Percentiles rank a stretch among this genome's conserved stretches.
phyloP scores from a whole-genome alignment of 805 yeast genomes.

The Candida sakaeoensis region DNA sequence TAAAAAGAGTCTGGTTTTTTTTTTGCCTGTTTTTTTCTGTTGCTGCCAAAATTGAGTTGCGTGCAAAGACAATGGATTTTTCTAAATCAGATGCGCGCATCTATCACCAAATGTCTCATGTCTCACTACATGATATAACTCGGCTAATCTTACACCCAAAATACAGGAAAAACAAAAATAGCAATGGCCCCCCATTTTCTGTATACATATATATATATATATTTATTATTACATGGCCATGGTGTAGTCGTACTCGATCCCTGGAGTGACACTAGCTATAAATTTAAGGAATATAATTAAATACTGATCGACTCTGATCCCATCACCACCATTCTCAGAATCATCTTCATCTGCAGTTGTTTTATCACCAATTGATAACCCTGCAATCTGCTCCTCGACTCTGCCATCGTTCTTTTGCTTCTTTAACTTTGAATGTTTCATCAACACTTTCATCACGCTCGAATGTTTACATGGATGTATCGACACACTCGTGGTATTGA shows the following conservation, averaged over 20 bases:
- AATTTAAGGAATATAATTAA: conserved; percentile 85
- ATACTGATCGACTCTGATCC: conserved; percentile 85
- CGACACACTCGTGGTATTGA: conserved; percentile 73
- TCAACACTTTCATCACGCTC: conserved; percentile 84
- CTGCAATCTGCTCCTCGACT: conserved; percentile 13
- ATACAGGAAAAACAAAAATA: background rate
- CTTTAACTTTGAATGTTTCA: conserved; percentile 64
- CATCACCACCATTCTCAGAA: conserved; percentile 26
- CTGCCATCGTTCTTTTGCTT: conserved; percentile 14
- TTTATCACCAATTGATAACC: conserved; percentile 8
- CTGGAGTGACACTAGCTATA: conserved; percentile 95
- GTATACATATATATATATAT: no score
- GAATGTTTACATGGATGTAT: conserved; percentile 97
- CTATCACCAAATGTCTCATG: no score
- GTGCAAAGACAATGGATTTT: no score
- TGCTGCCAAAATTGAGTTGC: background rate
- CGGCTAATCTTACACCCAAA: no score
- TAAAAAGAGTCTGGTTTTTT: no score
- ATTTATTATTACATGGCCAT: conserved; percentile 75
- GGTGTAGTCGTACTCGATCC: conserved; percentile 96
- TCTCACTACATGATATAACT: no score
- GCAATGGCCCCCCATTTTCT: no score
- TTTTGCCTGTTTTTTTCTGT: background rate
- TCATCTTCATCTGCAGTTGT: conserved; percentile 8
- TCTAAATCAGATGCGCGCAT: background rate